Percentiles rank a stretch among this genome's conserved stretches.
These are phyloP conservation scores for Ceratobasidium sp. DNA, from an alignment of 1,284 basidiomycete genomes.

Conservation along the genomic window DNA sequence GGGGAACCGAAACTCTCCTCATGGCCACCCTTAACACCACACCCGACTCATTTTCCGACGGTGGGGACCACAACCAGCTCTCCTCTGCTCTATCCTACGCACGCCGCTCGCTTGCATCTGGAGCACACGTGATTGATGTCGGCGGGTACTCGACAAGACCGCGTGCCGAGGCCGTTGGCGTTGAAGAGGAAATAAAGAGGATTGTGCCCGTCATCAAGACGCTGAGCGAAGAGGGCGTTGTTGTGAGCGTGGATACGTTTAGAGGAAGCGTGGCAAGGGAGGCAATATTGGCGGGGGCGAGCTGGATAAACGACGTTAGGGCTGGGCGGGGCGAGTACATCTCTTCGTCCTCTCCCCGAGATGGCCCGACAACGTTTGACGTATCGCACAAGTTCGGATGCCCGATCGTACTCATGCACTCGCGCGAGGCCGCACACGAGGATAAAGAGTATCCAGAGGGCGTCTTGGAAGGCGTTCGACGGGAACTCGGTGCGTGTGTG, in stretches of 20 bases:
- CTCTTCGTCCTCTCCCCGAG: not conserved
- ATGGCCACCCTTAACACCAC: slow-evolving; percentile 97
- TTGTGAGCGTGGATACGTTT: slow-evolving; percentile 94
- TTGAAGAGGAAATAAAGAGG: slow-evolving; percentile 75
- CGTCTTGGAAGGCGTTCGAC: slow-evolving; percentile 72
- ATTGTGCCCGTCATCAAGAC: slow-evolving; percentile 74
- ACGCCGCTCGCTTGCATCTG: slow-evolving; percentile 57
- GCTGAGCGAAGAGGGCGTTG: slow-evolving; percentile 55
- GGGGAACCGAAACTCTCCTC: slow-evolving; percentile 62
- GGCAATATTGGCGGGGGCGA: slow-evolving; percentile 82
- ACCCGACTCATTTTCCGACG: slow-evolving; percentile 97
- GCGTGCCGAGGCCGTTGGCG: slow-evolving; percentile 68
- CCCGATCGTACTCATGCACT: slow-evolving; percentile 91
- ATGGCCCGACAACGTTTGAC: slow-evolving; percentile 63
- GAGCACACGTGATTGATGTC: slow-evolving; percentile 85
- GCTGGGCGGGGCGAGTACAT: slow-evolving; percentile 68
- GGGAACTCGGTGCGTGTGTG: slow-evolving; percentile 77
- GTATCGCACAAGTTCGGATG: slow-evolving; percentile 66
- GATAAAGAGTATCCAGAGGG: slow-evolving; percentile 71
- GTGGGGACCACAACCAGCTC: slow-evolving; percentile 62
- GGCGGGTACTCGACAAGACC: slow-evolving; percentile 95
- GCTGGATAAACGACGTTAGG: slow-evolving; percentile 94
- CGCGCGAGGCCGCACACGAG: slow-evolving; percentile 76
- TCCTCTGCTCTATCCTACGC: slow-evolving; percentile 60
- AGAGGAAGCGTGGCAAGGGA: slow-evolving; percentile 79